phyloP scores from a whole-genome alignment of 306 rosid genomes.

The Erythrophleum fordii region DNA sequence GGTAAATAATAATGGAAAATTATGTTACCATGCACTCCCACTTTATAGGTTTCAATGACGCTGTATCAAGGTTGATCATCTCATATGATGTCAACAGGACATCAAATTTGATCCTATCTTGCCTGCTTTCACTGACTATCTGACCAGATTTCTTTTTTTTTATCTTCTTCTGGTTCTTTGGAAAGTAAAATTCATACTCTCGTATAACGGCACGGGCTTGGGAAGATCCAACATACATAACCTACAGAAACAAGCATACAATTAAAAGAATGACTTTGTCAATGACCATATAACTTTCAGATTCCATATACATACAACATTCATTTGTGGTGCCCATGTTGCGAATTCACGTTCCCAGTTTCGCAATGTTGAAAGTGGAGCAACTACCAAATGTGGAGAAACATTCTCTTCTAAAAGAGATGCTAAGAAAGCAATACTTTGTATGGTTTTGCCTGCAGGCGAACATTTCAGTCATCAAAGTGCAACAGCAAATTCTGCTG shows the following conservation, averaged over 20 bases:
- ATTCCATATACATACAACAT: constrained; percentile 56
- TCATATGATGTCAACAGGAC: constrained; percentile 78
- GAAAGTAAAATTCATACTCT: constrained; percentile 71
- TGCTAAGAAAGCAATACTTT: constrained; percentile 75
- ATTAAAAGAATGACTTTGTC: constrained; percentile 29
- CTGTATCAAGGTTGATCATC: constrained; percentile 70
- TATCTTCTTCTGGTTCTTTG: constrained; percentile 65
- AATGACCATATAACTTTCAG: constrained; percentile 14
- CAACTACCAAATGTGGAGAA: constrained; percentile 74
- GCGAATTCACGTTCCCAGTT: constrained; percentile 86
- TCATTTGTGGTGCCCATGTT: constrained; percentile 84
- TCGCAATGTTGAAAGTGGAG: constrained; percentile 75
- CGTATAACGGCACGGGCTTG: constrained; percentile 72
- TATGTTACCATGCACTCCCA: constrained; percentile 73
- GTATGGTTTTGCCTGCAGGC: constrained; percentile 73
- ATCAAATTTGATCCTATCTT: constrained; percentile 79
- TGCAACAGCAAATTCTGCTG: not conserved
- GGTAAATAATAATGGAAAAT: not conserved
- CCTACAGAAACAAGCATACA: constrained; percentile 50
- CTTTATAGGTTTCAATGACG: constrained; percentile 65
- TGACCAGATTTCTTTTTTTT: constrained; percentile 73
- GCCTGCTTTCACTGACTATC: constrained; percentile 60
- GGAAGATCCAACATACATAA: constrained; percentile 73
- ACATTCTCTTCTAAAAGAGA: constrained; percentile 61
- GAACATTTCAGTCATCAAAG: constrained; percentile 18